Evolutionary conservation across 768 basidiomycete species (phyloP).

Genomic region (Naganishia onofrii): DNA sequence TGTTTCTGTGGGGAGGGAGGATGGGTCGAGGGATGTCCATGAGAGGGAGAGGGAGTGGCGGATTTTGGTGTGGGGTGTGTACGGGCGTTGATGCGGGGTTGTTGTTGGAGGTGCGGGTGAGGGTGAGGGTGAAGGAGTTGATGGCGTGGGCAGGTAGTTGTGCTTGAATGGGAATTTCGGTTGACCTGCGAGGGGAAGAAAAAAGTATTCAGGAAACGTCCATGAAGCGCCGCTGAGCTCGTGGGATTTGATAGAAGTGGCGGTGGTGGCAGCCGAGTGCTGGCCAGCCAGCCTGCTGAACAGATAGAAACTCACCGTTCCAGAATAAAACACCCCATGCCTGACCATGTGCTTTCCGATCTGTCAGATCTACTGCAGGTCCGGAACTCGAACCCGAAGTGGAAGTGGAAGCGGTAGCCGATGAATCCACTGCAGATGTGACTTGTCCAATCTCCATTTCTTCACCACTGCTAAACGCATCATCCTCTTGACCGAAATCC

Average conservation of each 20-base stretch:
- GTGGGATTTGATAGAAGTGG: too few species aligned
- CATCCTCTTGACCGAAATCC: conserved; percentile 28
- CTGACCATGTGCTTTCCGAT: conserved; percentile 23
- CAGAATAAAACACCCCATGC: conserved; percentile 35
- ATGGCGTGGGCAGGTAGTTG: background rate
- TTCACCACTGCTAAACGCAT: conserved; percentile 18
- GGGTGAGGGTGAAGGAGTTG: too few species aligned
- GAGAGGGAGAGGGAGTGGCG: conserved; percentile 12
- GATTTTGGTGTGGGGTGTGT: conserved; percentile 16
- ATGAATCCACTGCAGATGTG: background rate
- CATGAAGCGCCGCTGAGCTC: background rate
- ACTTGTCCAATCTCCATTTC: conserved; percentile 20
- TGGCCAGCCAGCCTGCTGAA: background rate
- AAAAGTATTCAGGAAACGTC: background rate
- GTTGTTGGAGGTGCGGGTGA: background rate
- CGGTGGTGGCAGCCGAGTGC: background rate
- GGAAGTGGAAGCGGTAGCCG: too few species aligned
- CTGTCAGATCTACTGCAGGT: background rate
- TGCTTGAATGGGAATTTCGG: conserved; percentile 30
- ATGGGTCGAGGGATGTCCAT: conserved; percentile 21
- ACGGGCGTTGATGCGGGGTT: background rate
- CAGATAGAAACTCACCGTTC: conserved; percentile 27
- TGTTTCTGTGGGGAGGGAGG: conserved; percentile 17
- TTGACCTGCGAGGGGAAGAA: conserved; percentile 22
- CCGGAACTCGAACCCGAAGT: background rate